Conservation (phyloP, 306 rosid species). For the Bauhinia variegata region DNA sequence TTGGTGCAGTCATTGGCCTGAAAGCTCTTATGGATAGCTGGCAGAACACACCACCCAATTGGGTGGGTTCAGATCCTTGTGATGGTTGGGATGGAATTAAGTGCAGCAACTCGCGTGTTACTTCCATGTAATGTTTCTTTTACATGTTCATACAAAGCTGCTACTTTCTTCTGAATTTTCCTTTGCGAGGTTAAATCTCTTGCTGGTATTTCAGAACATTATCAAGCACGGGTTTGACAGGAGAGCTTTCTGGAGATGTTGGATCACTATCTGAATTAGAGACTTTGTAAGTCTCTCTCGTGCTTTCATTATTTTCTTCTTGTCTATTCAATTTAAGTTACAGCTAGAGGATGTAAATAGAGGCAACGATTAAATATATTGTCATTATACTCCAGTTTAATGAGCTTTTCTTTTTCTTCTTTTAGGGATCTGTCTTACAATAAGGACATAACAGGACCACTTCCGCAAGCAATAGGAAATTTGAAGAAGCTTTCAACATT, state of each 20-base stretch:
- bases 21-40: slow-evolving; percentile 19
- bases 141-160: not conserved
- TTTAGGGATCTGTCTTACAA: slow-evolving; percentile 47
- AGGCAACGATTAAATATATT: too few species aligned
- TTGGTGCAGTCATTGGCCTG: slow-evolving; percentile 32
- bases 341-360: not conserved
- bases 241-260: slow-evolving; percentile 32
- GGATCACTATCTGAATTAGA: slow-evolving; percentile 29
- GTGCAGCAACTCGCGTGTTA: slow-evolving; percentile 35
- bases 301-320: not conserved
- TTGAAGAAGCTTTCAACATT: not conserved
- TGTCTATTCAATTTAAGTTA: not conserved
- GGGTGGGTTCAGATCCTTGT: slow-evolving; percentile 39
- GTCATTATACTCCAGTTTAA: too few species aligned
- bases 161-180: not conserved
- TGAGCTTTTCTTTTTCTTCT: not conserved
- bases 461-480: slow-evolving; percentile 30
- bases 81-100: slow-evolving; percentile 37
- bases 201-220: slow-evolving; percentile 20
- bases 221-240: slow-evolving; percentile 30
- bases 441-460: slow-evolving; percentile 28
- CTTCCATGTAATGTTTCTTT: slow-evolving; percentile 34
- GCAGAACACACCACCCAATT: slow-evolving; percentile 35
- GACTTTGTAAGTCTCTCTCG: slow-evolving; percentile 24
- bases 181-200: not conserved